Evolutionary conservation across 2,329 filamentous ascomycete genomes (phyloP).

Genomic region (Sphaerulina vaccinii): DNA sequence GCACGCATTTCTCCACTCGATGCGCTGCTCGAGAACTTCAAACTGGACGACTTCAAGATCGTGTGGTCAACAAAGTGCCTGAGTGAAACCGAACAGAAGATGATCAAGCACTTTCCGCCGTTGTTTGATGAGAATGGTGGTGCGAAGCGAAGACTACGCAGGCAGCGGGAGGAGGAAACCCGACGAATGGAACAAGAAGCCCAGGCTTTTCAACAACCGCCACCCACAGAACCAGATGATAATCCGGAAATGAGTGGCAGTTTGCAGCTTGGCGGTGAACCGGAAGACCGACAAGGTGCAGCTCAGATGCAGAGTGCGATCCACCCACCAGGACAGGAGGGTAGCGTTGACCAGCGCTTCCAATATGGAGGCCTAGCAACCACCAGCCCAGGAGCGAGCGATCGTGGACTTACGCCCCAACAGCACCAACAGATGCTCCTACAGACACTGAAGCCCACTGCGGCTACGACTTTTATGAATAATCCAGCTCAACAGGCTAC

Average conservation of each 20-base stretch:
- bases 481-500: constrained; percentile 47
- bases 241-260: constrained; percentile 76
- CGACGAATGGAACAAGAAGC: constrained; percentile 55
- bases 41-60: constrained; percentile 51
- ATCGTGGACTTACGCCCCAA: constrained; percentile 74
- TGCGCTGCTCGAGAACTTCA: constrained; percentile 42
- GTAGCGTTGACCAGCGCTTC: constrained; percentile 33
- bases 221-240: constrained; percentile 61
- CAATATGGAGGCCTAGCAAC: constrained; percentile 42
- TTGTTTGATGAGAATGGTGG: constrained; percentile 82
- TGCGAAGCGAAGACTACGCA: constrained; percentile 72
- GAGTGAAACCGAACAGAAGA: constrained; percentile 49
- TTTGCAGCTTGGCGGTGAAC: constrained; percentile 85
- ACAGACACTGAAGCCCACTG: constrained; percentile 53
- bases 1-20: constrained; percentile 33
- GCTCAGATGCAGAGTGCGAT: constrained; percentile 61
- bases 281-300: constrained; percentile 67
- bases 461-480: constrained; percentile 44
- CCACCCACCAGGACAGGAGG: constrained; percentile 60
- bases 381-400: constrained; percentile 59
- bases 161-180: constrained; percentile 61
- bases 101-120: constrained; percentile 64
- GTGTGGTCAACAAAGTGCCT: constrained; percentile 51
- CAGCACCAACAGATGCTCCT: constrained; percentile 70
- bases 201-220: constrained; percentile 47